Evolutionary conservation across 2,329 filamentous ascomycete species (phyloP).

Genomic region (Ophiocordyceps camponoti-floridani): DNA sequence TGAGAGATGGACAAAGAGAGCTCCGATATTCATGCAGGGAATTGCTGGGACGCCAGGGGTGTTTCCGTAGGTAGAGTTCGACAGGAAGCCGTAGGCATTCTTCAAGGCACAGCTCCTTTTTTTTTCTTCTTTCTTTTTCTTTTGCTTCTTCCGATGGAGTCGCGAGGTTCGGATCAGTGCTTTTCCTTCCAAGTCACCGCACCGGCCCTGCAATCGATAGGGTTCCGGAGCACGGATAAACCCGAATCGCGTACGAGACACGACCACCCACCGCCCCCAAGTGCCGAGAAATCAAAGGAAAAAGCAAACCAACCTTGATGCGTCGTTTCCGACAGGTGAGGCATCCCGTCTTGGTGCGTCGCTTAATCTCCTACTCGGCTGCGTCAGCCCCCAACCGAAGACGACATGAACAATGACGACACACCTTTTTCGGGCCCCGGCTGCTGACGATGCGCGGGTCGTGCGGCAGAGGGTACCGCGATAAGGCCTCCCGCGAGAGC

Average conservation of each 20-base stretch:
- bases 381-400: no score
- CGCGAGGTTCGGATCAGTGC: no score
- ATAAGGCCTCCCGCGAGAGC: conserved; percentile 23
- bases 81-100: no score
- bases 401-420: neutral
- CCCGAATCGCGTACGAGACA: no score
- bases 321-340: conserved; percentile 42
- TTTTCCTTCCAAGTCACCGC: no score
- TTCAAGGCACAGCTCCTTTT: neutral
- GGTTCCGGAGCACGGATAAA: neutral
- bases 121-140: neutral
- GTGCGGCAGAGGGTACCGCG: conserved; percentile 27
- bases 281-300: no score
- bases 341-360: conserved; percentile 44
- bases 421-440: conserved; percentile 39
- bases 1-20: no score
- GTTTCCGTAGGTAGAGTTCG: no score
- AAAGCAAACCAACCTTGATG: conserved; percentile 34
- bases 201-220: neutral
- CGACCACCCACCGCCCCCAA: no score
- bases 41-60: no score
- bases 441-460: conserved; percentile 29
- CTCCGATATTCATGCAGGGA: no score
- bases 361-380: conserved; percentile 36
- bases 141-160: no score